Evolutionary conservation across 768 basidiomycete species (phyloP), one percentile per base, ranked within the genome.

Genomic region (Holtermanniella nyarrowii): DNA sequence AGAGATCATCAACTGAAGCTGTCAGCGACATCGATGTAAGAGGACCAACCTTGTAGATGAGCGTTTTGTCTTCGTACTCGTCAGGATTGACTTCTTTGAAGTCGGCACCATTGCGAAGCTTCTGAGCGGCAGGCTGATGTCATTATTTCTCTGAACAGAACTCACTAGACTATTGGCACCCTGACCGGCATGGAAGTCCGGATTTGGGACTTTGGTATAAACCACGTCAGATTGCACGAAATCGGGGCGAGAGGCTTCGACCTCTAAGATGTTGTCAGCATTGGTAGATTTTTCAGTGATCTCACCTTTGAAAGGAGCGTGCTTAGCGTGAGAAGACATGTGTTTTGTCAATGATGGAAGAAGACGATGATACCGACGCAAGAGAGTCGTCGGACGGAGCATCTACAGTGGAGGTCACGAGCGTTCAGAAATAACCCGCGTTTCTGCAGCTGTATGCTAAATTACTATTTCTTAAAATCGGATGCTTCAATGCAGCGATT

Each of bases 91-190:
- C 49, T 3, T 42, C 12, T 25, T 48, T 44, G 50, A 42, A 60
- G 21, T 40, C 13, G 20, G 52, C 54, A 26, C 44, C 40, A 21
- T 53, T 42, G 3, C 52, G 42, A 52, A 54, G 54, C 3, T 54
- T 37, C 18, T 48, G 48, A 4, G 57, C 25, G 1, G 16, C 53
- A 16, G 57, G 57, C 56, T 57, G 25, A 27, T 7, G 27, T 7
- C 44, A 18, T 44, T 4, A 44, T 44, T 3, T n/a, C n/a, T 31
- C 16, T 22, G 5, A 23, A 39, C 5, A 16, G 23, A 12, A 42
- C 57, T 31, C 23, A 59, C 61, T n/a, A 62, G 39, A 23, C 53
- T 46, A 43, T 63, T 63, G 13, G 60, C 42, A 2, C 61, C 61
- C 20, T 49, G 40, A 4, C 61, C 61, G 21, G 59, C 48, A 40